Evolutionary conservation across 2,329 filamentous ascomycete genomes (phyloP).

Genomic region (Claviceps capensis): DNA sequence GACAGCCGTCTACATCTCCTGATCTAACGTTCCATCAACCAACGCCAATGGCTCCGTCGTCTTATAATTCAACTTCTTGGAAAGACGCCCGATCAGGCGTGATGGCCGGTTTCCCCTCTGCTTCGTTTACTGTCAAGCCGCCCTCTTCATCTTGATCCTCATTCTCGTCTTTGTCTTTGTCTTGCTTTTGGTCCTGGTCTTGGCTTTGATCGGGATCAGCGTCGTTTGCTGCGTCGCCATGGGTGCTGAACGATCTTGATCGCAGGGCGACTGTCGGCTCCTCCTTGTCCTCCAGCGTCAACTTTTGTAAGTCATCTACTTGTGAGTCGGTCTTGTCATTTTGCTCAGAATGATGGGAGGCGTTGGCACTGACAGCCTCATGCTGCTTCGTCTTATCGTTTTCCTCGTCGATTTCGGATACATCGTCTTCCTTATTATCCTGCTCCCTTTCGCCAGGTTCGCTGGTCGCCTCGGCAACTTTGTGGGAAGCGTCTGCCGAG

Average conservation of each 20-base stretch:
- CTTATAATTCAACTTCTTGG: constrained; percentile 47
- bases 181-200: neutral
- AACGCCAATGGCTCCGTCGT: neutral
- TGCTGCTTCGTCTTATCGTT: constrained; percentile 13
- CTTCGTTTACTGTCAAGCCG: constrained; percentile 17
- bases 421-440: constrained; percentile 7
- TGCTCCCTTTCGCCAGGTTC: constrained; percentile 13
- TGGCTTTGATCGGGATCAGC: constrained; percentile 17
- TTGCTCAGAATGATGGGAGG: constrained; percentile 17
- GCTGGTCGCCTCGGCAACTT: constrained; percentile 5
- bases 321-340: constrained; percentile 18
- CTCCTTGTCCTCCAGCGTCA: constrained; percentile 40
- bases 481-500: constrained; percentile 15
- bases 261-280: constrained; percentile 39
- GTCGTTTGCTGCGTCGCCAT: constrained; percentile 11
- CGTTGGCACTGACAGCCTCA: constrained; percentile 8
- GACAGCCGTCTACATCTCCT: no score
- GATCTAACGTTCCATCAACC: no score
- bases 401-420: constrained; percentile 2
- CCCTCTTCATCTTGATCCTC: constrained; percentile 9
- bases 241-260: constrained; percentile 16
- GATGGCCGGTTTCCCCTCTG: constrained; percentile 25
- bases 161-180: constrained; percentile 11
- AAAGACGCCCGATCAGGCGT: constrained; percentile 47
- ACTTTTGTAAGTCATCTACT: constrained; percentile 38